Percentiles rank a stretch among this genome's conserved stretches.
These are phyloP conservation scores for Dalbergia oliveri DNA, from an alignment of 306 rosid species.

Conservation along the genomic window DNA sequence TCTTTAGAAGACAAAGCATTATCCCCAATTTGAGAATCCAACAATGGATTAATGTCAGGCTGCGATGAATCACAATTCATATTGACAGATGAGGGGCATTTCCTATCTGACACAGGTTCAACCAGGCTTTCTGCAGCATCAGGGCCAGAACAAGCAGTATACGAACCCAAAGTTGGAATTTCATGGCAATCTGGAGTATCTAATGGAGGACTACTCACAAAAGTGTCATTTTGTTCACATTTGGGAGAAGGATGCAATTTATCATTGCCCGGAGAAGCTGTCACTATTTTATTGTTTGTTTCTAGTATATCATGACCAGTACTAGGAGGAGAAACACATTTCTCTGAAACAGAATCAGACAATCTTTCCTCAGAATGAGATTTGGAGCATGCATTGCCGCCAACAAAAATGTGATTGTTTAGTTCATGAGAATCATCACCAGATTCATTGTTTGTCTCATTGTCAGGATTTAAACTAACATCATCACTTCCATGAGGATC, in stretches of 20 bases:
- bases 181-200: conserved; percentile 47
- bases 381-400: conserved; percentile 42
- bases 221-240: conserved; percentile 41
- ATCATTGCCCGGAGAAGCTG: conserved; percentile 35
- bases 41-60: conserved; percentile 36
- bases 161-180: conserved; percentile 45
- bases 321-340: conserved; percentile 50
- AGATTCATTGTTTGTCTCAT: conserved; percentile 54
- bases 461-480: conserved; percentile 47
- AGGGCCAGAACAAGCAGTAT: conserved; percentile 41
- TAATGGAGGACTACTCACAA: conserved; percentile 40
- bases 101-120: conserved; percentile 48
- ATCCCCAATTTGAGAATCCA: conserved; percentile 46
- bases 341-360: conserved; percentile 48
- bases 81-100: conserved; percentile 30
- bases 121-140: conserved; percentile 47
- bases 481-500: conserved; percentile 61
- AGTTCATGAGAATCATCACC: conserved; percentile 59
- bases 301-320: conserved; percentile 14
- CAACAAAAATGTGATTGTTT: conserved; percentile 42
- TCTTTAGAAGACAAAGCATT: conserved; percentile 43
- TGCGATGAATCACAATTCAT: conserved; percentile 39
- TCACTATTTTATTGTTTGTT: conserved; percentile 31
- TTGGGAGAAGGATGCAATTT: conserved; percentile 42
- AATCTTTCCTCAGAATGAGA: conserved; percentile 51